Evolutionary conservation across 1,284 basidiomycete species (phyloP).

Genomic region (Cystobasidium sp.): DNA sequence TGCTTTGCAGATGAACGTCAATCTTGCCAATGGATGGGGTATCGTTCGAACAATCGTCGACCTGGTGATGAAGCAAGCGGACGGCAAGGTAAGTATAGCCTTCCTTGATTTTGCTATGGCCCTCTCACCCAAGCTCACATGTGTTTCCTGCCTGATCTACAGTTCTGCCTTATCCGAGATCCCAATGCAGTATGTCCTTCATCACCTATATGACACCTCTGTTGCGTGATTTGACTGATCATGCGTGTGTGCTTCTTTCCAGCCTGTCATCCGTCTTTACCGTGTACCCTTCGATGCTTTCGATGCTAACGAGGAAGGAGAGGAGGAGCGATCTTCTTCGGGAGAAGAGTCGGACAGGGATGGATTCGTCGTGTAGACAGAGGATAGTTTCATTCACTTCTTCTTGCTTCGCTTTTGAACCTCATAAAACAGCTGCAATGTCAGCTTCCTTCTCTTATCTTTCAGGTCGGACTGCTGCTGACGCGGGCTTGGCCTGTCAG

Average conservation of each 20-base stretch:
- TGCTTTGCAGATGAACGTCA: conserved; percentile 92
- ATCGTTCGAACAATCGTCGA: conserved; percentile 94
- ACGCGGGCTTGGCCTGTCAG: no score
- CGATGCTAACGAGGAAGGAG: conserved; percentile 63
- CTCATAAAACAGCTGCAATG: neutral
- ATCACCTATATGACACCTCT: neutral
- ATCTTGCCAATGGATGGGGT: conserved; percentile 95
- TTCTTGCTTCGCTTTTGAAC: neutral
- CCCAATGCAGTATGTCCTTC: conserved; percentile 80
- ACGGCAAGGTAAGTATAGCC: conserved; percentile 68
- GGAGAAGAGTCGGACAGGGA: conserved; percentile 40
- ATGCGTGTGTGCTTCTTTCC: conserved; percentile 12
- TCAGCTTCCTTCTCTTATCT: no score
- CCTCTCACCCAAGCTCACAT: neutral
- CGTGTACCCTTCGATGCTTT: conserved; percentile 86
- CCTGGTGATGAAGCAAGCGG: conserved; percentile 88
- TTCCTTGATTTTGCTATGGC: neutral
- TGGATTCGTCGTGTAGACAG: conserved; percentile 33
- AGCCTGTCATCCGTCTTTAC: conserved; percentile 94
- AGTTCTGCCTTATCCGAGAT: conserved; percentile 89
- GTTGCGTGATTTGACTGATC: conserved; percentile 24
- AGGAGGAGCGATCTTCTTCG: conserved; percentile 55
- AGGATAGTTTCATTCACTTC: neutral
- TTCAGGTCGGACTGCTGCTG: no score
- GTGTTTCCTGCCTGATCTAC: neutral